Conservation (phyloP, 345 rosid species). For the Ceriops tagal region DNA sequence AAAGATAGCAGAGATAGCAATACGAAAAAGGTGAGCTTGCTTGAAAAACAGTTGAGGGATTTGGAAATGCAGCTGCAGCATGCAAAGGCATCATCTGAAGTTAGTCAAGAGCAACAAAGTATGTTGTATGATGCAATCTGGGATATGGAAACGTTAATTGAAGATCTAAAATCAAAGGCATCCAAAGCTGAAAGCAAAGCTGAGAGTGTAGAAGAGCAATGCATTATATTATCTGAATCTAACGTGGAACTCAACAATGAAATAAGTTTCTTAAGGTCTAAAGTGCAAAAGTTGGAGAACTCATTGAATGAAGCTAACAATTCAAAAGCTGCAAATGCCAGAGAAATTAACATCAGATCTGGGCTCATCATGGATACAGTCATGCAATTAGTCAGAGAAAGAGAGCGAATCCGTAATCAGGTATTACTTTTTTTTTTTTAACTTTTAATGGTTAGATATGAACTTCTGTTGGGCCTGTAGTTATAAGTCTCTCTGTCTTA, state of each 20-base stretch:
- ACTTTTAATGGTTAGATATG: not conserved
- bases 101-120: slow-evolving; percentile 88
- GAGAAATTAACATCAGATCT: slow-evolving; percentile 56
- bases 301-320: slow-evolving; percentile 49
- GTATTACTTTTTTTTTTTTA: slow-evolving; percentile 30
- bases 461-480: not conserved
- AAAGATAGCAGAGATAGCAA: slow-evolving; percentile 53
- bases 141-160: slow-evolving; percentile 98
- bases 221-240: slow-evolving; percentile 54
- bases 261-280: slow-evolving; percentile 46
- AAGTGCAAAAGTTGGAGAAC: slow-evolving; percentile 47
- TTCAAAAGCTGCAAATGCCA: slow-evolving; percentile 49
- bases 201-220: slow-evolving; percentile 71
- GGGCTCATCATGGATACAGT: slow-evolving; percentile 69
- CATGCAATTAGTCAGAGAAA: slow-evolving; percentile 58
- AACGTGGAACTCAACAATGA: slow-evolving; percentile 63
- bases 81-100: slow-evolving; percentile 71
- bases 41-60: slow-evolving; percentile 84
- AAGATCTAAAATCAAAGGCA: slow-evolving; percentile 86
- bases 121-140: slow-evolving; percentile 94
- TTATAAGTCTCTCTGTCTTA: not conserved
- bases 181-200: slow-evolving; percentile 77
- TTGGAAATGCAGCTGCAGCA: slow-evolving; percentile 63
- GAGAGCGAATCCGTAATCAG: slow-evolving; percentile 83
- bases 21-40: slow-evolving; percentile 61